Base-by-base conservation (phyloP, 176 grass and related monocot species). In the Chloris gayana region DNA sequence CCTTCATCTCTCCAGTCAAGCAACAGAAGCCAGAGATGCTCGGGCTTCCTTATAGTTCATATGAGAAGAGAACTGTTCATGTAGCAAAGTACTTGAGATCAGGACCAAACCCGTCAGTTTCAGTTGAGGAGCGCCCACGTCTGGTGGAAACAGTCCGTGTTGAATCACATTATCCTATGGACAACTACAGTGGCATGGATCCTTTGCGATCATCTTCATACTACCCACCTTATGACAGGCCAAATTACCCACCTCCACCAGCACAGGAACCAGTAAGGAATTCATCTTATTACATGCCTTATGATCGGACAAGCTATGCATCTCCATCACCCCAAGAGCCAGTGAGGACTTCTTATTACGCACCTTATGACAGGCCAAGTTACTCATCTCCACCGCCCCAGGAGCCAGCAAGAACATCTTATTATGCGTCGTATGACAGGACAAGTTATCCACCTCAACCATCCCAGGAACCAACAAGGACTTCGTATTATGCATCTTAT, bases 31-130 rank as follows among this genome's bases (percentile, higher is more conserved):
- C 83, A 46, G 96, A 93, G 84, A 76, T 93, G 73, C 69, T 83
- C n/a, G 65, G 81, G 5, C 76, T 91, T 67, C 88, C 92, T 71
- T 86, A 85, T 81, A 81, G 75, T 77, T 84, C 87, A 70, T 88
- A 85, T 70, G 89, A 88, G 88, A 92, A 87, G 70, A 91, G 79
- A 25, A 91, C 75, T 50, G 53, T 93, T 85, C 91, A 95, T 82
- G 87, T 91, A 12, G 77, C 91, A 2, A 95, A 72, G 76, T 95
- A 95, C 75, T 51, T 99, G 72, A 82, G 80, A 60, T 91, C 96
- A 53, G 88, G 88, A 37, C 78, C 82, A 37, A 93, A 75, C 76
- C 74, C 90, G 80, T 93, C 96, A n/a, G 87, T 95, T 34, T 91
- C 90, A 41, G 88, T 99, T 30, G 90, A 95, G 83, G 90, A 99